Percentiles rank a stretch among this genome's conserved stretches.
phyloP scores from a whole-genome alignment of 75 land plant species.

The Cupressus sempervirens region DNA sequence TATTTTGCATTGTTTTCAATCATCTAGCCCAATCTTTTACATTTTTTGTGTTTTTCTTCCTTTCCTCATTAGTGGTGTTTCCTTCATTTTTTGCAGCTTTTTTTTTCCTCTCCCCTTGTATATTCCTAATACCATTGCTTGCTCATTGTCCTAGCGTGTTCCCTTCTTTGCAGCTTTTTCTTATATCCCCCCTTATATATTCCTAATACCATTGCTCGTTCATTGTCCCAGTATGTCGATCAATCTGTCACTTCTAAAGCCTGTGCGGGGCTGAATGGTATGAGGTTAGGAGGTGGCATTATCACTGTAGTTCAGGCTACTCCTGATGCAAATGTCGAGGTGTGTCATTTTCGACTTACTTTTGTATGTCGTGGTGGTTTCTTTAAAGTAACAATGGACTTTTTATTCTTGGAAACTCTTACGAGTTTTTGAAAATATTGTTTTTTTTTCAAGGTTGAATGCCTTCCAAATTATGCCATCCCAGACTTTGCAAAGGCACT shows the following conservation, averaged over 20 bases:
- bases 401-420: background rate
- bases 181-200: background rate
- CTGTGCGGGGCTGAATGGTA: slow-evolving; percentile 90
- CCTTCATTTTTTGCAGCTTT: background rate
- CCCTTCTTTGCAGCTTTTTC: background rate
- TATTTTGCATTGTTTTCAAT: background rate
- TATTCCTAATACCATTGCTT: background rate
- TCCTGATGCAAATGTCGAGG: slow-evolving; percentile 50
- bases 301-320: slow-evolving; percentile 70
- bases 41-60: slow-evolving; percentile 4
- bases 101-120: background rate
- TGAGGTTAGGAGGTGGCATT: slow-evolving; percentile 70
- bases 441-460: slow-evolving; percentile 27
- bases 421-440: no score
- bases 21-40: background rate
- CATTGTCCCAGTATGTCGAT: slow-evolving; percentile 68
- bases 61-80: background rate
- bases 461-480: slow-evolving; percentile 52
- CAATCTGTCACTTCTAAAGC: slow-evolving; percentile 72
- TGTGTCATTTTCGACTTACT: slow-evolving; percentile 15
- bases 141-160: slow-evolving; percentile 51
- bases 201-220: background rate
- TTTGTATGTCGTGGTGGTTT: background rate
- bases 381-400: background rate
- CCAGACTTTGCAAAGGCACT: slow-evolving; percentile 77